These are phyloP conservation scores for Geotrichum restrictum DNA, from an alignment of 1,139 yeast genomes.

Conservation along the genomic window DNA sequence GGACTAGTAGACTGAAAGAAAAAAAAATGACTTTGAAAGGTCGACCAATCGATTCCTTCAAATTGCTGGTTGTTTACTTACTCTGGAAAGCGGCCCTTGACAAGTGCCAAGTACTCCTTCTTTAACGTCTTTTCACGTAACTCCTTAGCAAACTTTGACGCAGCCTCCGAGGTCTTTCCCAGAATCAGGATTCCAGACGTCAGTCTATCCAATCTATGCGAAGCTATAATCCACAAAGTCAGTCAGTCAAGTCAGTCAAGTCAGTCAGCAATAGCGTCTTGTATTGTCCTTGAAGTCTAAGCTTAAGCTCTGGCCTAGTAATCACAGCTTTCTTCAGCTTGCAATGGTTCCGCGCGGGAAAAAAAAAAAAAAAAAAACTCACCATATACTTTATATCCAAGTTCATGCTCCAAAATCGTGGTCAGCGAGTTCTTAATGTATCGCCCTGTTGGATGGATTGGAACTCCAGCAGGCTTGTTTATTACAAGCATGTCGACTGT, in stretches of 20 bases:
- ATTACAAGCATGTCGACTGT: constrained; percentile 12
- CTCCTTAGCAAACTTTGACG: constrained; percentile 44
- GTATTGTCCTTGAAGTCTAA: too few relatives aligned
- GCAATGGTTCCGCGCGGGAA: not conserved
- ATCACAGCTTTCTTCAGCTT: not conserved
- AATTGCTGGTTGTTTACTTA: too few relatives aligned
- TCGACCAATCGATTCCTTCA: too few relatives aligned
- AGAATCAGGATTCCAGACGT: constrained; percentile 71
- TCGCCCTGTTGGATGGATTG: constrained; percentile 22
- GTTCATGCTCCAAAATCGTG: constrained; percentile 23
- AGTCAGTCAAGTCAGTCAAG: too few relatives aligned
- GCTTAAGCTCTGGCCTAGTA: not conserved
- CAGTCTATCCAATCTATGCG: constrained; percentile 67
- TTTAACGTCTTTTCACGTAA: constrained; percentile 44
- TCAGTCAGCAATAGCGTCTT: too few relatives aligned
- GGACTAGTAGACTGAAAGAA: too few relatives aligned
- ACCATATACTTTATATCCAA: constrained; percentile 26
- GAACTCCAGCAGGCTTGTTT: constrained; percentile 21
- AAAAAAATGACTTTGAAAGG: too few relatives aligned
- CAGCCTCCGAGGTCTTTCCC: constrained; percentile 48
- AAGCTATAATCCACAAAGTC: constrained; percentile 31
- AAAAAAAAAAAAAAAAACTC: constrained; percentile 10
- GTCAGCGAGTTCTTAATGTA: constrained; percentile 19
- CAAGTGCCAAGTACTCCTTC: constrained; percentile 60
- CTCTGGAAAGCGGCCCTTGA: constrained; percentile 54